Evolutionary conservation across 2,329 filamentous ascomycete genomes (phyloP).

Genomic region (Thelonectria blattea): DNA sequence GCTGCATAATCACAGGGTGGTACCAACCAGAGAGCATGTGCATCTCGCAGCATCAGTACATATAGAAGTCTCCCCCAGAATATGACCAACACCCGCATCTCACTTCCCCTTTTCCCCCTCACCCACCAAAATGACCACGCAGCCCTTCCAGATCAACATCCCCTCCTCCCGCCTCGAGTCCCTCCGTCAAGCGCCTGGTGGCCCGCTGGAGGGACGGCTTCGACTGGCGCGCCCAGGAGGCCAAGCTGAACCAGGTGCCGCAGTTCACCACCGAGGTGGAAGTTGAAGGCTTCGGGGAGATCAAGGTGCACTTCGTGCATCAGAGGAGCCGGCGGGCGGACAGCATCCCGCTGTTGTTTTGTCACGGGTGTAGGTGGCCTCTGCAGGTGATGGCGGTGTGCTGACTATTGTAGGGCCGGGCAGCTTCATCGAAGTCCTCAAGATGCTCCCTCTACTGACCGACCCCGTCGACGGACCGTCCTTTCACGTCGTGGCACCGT

Average conservation of each 20-base stretch:
- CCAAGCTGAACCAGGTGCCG: conserved; percentile 62
- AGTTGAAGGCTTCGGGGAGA: conserved; percentile 62
- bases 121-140: conserved; percentile 25
- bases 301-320: conserved; percentile 71
- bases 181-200: conserved; percentile 44
- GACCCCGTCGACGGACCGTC: conserved; percentile 44
- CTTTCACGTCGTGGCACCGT: conserved; percentile 65
- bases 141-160: conserved; percentile 45
- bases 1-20: no score
- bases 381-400: conserved; percentile 10
- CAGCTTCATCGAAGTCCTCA: conserved; percentile 69
- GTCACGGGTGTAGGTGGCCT: conserved; percentile 62
- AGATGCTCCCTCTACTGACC: conserved; percentile 60
- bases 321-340: conserved; percentile 55
- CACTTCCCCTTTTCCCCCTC: no score
- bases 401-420: conserved; percentile 59
- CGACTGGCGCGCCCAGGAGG: conserved; percentile 67
- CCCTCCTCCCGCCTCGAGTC: conserved; percentile 39
- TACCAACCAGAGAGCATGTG: no score
- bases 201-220: conserved; percentile 54
- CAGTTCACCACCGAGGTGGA: conserved; percentile 61
- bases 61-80: no score
- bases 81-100: no score
- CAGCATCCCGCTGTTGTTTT: conserved; percentile 70
- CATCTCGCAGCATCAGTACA: no score